phyloP scores from a whole-genome alignment of 73 alveolate genomes.

The Blepharisma japonicum region DNA sequence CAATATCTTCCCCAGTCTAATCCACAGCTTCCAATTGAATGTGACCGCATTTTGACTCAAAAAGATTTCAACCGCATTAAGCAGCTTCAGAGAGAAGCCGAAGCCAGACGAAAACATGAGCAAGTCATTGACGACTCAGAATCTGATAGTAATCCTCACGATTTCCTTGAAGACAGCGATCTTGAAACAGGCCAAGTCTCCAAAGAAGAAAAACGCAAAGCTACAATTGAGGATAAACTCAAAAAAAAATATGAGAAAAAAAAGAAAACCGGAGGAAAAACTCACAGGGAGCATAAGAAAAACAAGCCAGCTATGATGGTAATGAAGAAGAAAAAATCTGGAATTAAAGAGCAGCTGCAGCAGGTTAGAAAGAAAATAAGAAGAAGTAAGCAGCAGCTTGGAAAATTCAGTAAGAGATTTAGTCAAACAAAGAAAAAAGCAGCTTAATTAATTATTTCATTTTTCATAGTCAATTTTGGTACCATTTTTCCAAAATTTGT shows the following conservation, averaged over 20 bases:
- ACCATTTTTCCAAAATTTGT: no score
- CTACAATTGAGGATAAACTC: conserved; percentile 30
- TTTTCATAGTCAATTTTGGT: no score
- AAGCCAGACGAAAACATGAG: conserved; percentile 35
- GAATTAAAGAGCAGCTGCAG: conserved; percentile 54
- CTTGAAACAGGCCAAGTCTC: conserved; percentile 36
- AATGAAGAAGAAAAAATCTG: conserved; percentile 63
- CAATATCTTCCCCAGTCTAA: not conserved
- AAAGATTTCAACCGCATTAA: conserved; percentile 14
- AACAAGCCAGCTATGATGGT: conserved; percentile 83
- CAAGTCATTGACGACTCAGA: conserved; percentile 53
- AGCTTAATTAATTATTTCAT: no score
- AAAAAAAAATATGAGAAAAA: conserved; percentile 40
- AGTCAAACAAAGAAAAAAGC: not conserved
- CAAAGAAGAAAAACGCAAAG: conserved; percentile 34
- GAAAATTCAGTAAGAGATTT: conserved; percentile 50
- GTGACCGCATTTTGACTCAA: conserved; percentile 21
- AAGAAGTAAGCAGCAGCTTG: conserved; percentile 62
- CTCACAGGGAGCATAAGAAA: conserved; percentile 64
- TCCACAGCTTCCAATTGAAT: not conserved
- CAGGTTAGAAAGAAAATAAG: conserved; percentile 64
- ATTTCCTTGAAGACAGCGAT: conserved; percentile 35
- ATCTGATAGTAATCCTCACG: conserved; percentile 37
- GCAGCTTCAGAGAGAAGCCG: conserved; percentile 26
- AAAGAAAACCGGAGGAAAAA: conserved; percentile 51